Percentiles rank a stretch among this genome's conserved stretches.
Evolutionary conservation across 805 yeast species (phyloP).

Genomic region (Sugiyamaella lignohabitans): DNA sequence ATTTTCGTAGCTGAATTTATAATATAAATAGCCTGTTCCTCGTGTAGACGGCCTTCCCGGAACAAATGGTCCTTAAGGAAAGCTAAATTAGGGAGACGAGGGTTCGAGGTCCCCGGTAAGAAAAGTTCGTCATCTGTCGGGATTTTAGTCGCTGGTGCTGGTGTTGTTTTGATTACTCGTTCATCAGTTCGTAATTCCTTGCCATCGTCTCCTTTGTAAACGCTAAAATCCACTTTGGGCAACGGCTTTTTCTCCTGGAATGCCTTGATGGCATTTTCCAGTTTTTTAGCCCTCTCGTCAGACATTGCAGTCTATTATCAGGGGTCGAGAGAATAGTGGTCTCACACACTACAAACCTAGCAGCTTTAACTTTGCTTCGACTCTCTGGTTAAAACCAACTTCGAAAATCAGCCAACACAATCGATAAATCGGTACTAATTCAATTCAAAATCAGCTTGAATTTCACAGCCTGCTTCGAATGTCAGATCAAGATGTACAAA

Average conservation of each 20-base stretch:
- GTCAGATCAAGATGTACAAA: no score
- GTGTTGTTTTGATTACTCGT: slow-evolving; percentile 50
- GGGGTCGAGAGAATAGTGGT: no score
- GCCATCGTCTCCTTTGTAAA: slow-evolving; percentile 55
- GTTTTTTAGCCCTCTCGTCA: slow-evolving; percentile 13
- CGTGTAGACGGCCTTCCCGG: slow-evolving; percentile 72
- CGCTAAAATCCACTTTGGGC: slow-evolving; percentile 37
- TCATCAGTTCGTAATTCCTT: slow-evolving; percentile 47
- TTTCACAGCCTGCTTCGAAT: no score
- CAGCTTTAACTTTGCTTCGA: no score
- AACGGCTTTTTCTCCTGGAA: slow-evolving; percentile 30
- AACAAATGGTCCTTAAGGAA: slow-evolving; percentile 69
- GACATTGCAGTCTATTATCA: not conserved
- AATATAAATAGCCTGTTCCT: slow-evolving; percentile 64
- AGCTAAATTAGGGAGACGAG: slow-evolving; percentile 55
- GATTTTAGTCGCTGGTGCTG: slow-evolving; percentile 55
- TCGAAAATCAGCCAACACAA: no score
- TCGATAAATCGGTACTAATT: no score
- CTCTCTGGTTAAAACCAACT: no score
- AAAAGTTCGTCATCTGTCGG: slow-evolving; percentile 72
- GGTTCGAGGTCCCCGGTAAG: slow-evolving; percentile 39
- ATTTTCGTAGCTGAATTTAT: slow-evolving; percentile 56
- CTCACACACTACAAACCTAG: no score
- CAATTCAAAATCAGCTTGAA: no score
- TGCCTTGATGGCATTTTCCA: slow-evolving; percentile 33